phyloP scores from a whole-genome alignment of 2,329 filamentous ascomycete species.

The Aspergillus phoenicis region DNA sequence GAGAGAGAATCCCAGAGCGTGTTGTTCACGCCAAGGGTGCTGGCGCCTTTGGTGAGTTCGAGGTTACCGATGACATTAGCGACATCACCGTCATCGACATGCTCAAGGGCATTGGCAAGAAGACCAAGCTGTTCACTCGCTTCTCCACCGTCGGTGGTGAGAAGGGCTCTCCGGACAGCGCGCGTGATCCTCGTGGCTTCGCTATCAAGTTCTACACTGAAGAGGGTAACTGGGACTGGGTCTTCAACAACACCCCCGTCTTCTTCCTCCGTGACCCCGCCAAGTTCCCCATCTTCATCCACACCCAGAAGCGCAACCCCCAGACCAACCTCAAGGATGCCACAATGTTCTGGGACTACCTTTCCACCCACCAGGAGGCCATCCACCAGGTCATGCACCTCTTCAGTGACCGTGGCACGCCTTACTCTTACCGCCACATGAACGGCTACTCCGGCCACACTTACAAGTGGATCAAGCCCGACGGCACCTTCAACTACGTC shows the following conservation, averaged over 20 bases:
- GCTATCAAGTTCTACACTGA: slow-evolving; percentile 73
- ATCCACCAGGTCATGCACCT: slow-evolving; percentile 67
- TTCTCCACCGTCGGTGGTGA: slow-evolving; percentile 79
- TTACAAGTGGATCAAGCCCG: slow-evolving; percentile 66
- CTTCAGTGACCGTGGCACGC: slow-evolving; percentile 68
- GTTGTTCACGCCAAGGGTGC: slow-evolving; percentile 49
- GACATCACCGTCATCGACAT: slow-evolving; percentile 53
- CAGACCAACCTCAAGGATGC: slow-evolving; percentile 70
- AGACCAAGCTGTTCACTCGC: slow-evolving; percentile 66
- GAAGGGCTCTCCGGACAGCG: slow-evolving; percentile 70
- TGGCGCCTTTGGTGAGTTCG: slow-evolving; percentile 47
- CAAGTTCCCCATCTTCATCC: slow-evolving; percentile 74
- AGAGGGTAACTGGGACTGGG: slow-evolving; percentile 73
- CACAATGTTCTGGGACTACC: slow-evolving; percentile 70
- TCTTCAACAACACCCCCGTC: slow-evolving; percentile 73
- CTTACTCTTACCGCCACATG: slow-evolving; percentile 67
- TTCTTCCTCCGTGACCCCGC: slow-evolving; percentile 75
- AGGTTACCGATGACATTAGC: slow-evolving; percentile 53
- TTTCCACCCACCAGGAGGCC: slow-evolving; percentile 63
- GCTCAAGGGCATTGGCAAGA: slow-evolving; percentile 65
- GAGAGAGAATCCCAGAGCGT: slow-evolving; percentile 45
- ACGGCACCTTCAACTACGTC: slow-evolving; percentile 67
- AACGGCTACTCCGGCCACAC: slow-evolving; percentile 70
- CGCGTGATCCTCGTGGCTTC: slow-evolving; percentile 73
- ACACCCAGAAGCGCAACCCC: slow-evolving; percentile 74